A percentile compares a stretch with the other conserved stretches of the same genome.
phyloP scores from a whole-genome alignment of 1,284 basidiomycete species.

The Leccinum cinnamomeum region DNA sequence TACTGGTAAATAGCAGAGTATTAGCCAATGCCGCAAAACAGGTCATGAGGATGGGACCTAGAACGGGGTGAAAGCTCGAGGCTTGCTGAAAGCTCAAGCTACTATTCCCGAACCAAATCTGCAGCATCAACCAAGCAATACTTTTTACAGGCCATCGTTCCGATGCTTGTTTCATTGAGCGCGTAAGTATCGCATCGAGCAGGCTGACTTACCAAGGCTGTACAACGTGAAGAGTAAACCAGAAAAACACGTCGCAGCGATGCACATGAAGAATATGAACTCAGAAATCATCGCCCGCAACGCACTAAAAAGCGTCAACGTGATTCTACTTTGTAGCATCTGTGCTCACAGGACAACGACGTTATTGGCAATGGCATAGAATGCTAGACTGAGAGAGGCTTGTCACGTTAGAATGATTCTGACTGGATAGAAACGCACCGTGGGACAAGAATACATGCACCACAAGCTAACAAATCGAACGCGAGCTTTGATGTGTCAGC shows the following conservation, averaged over 20 bases:
- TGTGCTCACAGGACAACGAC: constrained; percentile 70
- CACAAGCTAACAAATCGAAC: constrained; percentile 83
- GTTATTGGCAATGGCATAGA: constrained; percentile 83
- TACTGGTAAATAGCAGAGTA: constrained; percentile 78
- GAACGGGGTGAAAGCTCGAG: constrained; percentile 77
- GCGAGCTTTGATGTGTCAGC: constrained; percentile 63
- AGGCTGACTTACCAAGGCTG: constrained; percentile 56
- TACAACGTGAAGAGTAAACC: constrained; percentile 84
- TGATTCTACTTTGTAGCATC: background rate
- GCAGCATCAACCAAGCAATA: constrained; percentile 80
- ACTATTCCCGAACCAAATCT: constrained; percentile 85
- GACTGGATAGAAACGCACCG: constrained; percentile 42
- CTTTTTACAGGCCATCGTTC: constrained; percentile 65
- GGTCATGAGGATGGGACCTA: constrained; percentile 86
- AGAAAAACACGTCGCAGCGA: constrained; percentile 83
- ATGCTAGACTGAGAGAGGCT: constrained; percentile 57
- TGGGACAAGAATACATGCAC: constrained; percentile 86
- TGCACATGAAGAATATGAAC: constrained; percentile 82
- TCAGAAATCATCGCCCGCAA: constrained; percentile 75
- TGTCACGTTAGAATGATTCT: constrained; percentile 6
- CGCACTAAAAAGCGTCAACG: constrained; percentile 46
- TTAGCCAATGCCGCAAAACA: constrained; percentile 81
- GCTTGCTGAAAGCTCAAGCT: constrained; percentile 69
- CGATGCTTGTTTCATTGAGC: constrained; percentile 37
- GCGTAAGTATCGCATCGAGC: background rate